phyloP scores from a whole-genome alignment of 805 yeast species.

The Suhomyces canberraensis region DNA sequence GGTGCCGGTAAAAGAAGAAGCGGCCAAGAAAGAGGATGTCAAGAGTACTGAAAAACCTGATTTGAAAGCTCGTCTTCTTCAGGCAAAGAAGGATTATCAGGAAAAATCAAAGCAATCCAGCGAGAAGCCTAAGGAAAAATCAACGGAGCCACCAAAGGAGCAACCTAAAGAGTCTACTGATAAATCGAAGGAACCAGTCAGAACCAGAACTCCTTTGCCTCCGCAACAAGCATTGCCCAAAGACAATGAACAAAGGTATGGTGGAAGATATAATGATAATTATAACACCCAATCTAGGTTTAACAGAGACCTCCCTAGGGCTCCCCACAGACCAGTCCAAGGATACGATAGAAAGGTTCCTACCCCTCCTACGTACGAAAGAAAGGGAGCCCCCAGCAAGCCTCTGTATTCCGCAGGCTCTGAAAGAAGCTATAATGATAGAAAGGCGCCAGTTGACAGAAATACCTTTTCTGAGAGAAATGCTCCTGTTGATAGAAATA shows the following conservation, averaged over 20 bases:
- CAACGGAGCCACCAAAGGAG: slow-evolving; percentile 3
- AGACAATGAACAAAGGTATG: slow-evolving; percentile 5
- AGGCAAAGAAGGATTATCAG: slow-evolving; percentile 23
- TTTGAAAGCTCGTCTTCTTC: slow-evolving; percentile 19
- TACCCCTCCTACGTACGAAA: background rate
- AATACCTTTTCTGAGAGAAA: no score
- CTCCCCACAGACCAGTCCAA: background rate
- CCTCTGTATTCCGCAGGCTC: no score
- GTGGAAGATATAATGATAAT: slow-evolving; percentile 9
- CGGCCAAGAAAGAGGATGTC: background rate
- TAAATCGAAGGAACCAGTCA: background rate
- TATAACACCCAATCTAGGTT: slow-evolving; percentile 2
- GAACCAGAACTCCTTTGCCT: slow-evolving; percentile 20
- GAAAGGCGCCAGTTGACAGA: no score
- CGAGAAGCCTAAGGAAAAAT: background rate
- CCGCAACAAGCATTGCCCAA: slow-evolving; percentile 17
- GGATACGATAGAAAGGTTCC: background rate
- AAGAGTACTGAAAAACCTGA: slow-evolving; percentile 7
- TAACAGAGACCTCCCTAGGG: background rate
- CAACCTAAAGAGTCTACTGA: no score
- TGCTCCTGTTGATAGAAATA: no score
- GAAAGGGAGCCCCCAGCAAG: no score
- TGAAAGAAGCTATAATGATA: no score
- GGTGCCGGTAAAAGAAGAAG: background rate
- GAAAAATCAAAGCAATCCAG: slow-evolving; percentile 3